phyloP scores from a whole-genome alignment of 139 green algal genomes.

The Astrephomene gubernaculifera region DNA sequence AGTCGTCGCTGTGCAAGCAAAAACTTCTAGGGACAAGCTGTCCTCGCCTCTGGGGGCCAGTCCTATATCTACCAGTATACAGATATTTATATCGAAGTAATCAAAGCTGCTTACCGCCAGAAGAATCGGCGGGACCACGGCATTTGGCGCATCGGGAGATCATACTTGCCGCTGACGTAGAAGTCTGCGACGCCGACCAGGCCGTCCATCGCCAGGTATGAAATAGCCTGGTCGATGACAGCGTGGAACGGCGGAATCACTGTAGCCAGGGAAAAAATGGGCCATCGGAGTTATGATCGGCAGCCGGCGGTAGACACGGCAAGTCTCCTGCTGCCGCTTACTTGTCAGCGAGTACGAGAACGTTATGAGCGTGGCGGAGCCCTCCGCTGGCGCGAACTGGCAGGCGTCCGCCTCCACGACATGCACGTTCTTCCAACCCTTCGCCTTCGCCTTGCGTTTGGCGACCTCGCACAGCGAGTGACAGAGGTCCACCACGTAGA shows the following conservation, averaged over 20 bases:
- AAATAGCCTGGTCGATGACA: constrained; percentile 89
- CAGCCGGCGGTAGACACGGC: neutral
- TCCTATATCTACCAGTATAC: no score
- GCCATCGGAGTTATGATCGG: no score
- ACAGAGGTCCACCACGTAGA: constrained; percentile 98
- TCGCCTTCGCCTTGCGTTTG: constrained; percentile 79
- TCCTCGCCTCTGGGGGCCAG: no score
- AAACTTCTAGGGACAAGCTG: no score
- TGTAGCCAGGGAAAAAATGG: constrained; percentile 46
- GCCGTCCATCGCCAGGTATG: constrained; percentile 84
- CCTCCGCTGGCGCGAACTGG: constrained; percentile 79
- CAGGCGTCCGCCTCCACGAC: constrained; percentile 95
- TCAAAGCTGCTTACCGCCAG: constrained; percentile 83
- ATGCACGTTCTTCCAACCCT: constrained; percentile 95
- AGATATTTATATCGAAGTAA: no score
- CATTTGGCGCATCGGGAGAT: constrained; percentile 95
- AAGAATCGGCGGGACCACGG: constrained; percentile 91
- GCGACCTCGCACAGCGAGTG: constrained; percentile 90
- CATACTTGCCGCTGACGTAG: constrained; percentile 91
- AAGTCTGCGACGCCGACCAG: constrained; percentile 96
- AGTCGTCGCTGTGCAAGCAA: no score
- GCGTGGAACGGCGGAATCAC: constrained; percentile 98
- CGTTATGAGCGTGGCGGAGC: constrained; percentile 89
- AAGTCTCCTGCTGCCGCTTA: neutral
- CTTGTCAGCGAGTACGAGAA: constrained; percentile 98